Conservation (phyloP, 495 filamentous ascomycete species). For the Aspergillus carlsbadensis region DNA sequence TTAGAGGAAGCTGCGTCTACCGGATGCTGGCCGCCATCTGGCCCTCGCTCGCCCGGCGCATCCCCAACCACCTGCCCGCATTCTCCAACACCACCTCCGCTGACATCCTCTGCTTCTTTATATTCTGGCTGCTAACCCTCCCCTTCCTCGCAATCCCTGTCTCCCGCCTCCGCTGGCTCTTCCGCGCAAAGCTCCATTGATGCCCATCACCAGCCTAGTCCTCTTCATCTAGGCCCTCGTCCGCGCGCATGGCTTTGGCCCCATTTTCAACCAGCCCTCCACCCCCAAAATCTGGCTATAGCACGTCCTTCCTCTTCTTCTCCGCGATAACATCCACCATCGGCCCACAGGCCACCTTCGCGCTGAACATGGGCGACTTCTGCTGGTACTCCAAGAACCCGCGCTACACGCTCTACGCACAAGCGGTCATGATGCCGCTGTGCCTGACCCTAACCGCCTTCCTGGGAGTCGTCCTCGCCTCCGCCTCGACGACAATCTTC, state of each 20-base stretch:
- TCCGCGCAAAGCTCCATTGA: conserved; percentile 5
- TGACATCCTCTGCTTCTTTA: conserved; percentile 8
- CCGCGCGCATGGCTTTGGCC: neutral
- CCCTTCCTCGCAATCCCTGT: conserved; percentile 5
- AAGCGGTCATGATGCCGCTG: neutral
- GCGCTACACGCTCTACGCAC: neutral
- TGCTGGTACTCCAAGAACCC: conserved; percentile 2
- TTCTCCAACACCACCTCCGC: neutral
- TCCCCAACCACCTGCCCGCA: neutral
- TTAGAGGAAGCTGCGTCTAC: neutral
- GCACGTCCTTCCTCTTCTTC: neutral
- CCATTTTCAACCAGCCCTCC: neutral
- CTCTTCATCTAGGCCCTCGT: conserved; percentile 7
- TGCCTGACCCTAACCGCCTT: neutral
- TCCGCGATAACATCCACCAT: neutral
- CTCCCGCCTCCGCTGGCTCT: conserved; percentile 4
- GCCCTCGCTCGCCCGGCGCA: too few species aligned
- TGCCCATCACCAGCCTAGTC: conserved; percentile 4
- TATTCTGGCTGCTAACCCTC: conserved; percentile 1
- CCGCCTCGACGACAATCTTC: neutral
- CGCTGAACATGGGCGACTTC: conserved; percentile 7
- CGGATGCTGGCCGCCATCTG: neutral
- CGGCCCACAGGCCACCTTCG: conserved; percentile 4
- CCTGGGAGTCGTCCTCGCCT: neutral
- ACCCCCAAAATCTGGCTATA: neutral